Evolutionary conservation across 768 basidiomycete species (phyloP), one percentile per base, ranked within the genome.

Genomic region (Leccinum truebloodii): DNA sequence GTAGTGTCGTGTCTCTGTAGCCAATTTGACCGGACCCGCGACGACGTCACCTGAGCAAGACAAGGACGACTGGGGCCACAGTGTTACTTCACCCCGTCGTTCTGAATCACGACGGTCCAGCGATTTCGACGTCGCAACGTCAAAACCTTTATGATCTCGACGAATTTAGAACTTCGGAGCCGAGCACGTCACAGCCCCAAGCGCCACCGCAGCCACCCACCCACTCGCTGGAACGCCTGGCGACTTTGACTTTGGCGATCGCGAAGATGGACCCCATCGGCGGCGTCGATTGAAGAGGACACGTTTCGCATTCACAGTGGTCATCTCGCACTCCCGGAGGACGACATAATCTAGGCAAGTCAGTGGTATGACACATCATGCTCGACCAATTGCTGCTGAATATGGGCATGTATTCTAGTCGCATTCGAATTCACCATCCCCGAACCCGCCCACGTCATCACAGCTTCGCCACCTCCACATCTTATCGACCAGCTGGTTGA

Each of bases 401-500:
- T 13, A 4, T 41, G 18, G 18, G 28, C 30, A 24, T 51, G 34
- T 50, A 18, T 10, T n/a, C 51, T 68, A 63, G 62, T 61, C 61
- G 5, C 57, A 59, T 20, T 61, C 66, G 0, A 60, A 58, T 8
- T 49, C 66, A 0, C 58, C 63, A 1, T 64, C 64, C n/a, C 59
- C 55, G 37, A 63, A 62, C 32, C 57, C 60, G 53, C 22, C 54
- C 13, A 39, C 60, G 7, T 62, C 63, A 20, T 52, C 55, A 37
- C 35, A 39, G 0, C 71, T 0, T 88, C 88, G 1, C 89, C 89
- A 3, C 95, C 95, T 1, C 94, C 95, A 0, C 96, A 98, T 69
- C 80, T 98, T 55, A 76, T 94, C 1, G 95, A 95, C 0, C 90
- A 94, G 71, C 84, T 98, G 32, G 90, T 97, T 30, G 94, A 95